A percentile compares a stretch with the other conserved stretches of the same genome.
phyloP scores from a whole-genome alignment of 2,329 filamentous ascomycete species.

The Diaporthe humulicola region DNA sequence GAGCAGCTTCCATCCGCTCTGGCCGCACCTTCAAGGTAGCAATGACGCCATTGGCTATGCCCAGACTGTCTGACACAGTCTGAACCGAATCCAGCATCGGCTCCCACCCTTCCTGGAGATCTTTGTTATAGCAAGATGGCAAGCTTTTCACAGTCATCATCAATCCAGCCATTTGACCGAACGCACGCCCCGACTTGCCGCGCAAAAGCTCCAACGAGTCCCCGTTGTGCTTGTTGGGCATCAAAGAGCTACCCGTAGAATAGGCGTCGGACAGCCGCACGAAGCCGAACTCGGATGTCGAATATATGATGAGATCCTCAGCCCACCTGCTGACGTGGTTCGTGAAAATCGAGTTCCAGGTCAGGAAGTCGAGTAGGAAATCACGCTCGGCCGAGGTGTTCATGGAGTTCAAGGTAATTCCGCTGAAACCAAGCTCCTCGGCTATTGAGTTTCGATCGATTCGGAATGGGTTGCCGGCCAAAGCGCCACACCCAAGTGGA shows the following conservation, averaged over 20 bases:
- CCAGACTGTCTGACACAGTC: slow-evolving; percentile 78
- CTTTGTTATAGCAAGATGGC: slow-evolving; percentile 77
- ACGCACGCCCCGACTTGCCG: slow-evolving; percentile 59
- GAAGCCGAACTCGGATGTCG: slow-evolving; percentile 80
- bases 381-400: slow-evolving; percentile 81
- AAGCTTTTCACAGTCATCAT: slow-evolving; percentile 83
- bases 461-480: slow-evolving; percentile 85
- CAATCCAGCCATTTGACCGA: slow-evolving; percentile 67
- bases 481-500: slow-evolving; percentile 80
- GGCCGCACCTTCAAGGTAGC: slow-evolving; percentile 75
- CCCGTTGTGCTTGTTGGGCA: slow-evolving; percentile 88
- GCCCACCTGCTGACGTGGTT: slow-evolving; percentile 83
- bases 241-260: slow-evolving; percentile 79
- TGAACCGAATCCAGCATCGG: slow-evolving; percentile 82
- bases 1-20: slow-evolving; percentile 74
- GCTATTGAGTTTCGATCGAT: slow-evolving; percentile 84
- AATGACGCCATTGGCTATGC: slow-evolving; percentile 81
- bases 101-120: slow-evolving; percentile 80
- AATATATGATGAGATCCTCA: slow-evolving; percentile 90
- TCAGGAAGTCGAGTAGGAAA: slow-evolving; percentile 84
- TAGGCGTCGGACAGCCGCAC: slow-evolving; percentile 83
- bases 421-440: slow-evolving; percentile 83
- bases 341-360: slow-evolving; percentile 84
- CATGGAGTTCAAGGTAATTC: slow-evolving; percentile 82
- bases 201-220: slow-evolving; percentile 81